Conservation (phyloP, 2,329 filamentous ascomycete genomes). For the Raffaelea ambrosiae region DNA sequence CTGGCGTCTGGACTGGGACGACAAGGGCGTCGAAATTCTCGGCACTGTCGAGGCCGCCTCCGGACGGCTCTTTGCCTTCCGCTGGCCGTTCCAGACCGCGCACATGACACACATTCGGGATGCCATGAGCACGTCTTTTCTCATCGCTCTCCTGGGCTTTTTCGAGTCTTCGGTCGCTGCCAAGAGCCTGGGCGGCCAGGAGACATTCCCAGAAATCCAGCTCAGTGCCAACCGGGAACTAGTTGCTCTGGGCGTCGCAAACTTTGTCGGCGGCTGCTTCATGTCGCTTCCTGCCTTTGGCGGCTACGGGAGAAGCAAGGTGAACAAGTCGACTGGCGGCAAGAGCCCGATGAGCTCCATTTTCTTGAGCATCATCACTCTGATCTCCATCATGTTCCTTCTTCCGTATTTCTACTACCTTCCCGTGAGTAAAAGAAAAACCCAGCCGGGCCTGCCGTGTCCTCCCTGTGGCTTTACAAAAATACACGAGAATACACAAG, state of each 20-base stretch:
- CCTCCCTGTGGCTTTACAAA: too few species aligned
- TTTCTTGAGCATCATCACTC: conserved; percentile 71
- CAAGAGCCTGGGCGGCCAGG: conserved; percentile 68
- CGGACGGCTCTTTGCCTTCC: conserved; percentile 67
- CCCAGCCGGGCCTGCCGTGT: too few species aligned
- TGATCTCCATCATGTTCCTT: conserved; percentile 72
- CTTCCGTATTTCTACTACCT: conserved; percentile 92
- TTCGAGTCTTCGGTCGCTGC: conserved; percentile 96
- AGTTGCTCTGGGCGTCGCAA: conserved; percentile 82
- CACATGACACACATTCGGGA: conserved; percentile 78
- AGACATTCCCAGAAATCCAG: conserved; percentile 68
- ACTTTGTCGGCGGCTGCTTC: conserved; percentile 85
- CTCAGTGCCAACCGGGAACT: conserved; percentile 89
- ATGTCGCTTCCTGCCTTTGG: conserved; percentile 91
- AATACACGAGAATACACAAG: too few species aligned
- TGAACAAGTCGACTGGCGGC: conserved; percentile 86
- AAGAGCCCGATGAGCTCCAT: conserved; percentile 91
- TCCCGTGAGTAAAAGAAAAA: conserved; percentile 71
- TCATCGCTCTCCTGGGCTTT: conserved; percentile 93
- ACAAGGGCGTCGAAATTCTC: conserved; percentile 71
- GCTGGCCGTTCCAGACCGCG: conserved; percentile 71
- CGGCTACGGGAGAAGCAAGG: conserved; percentile 91
- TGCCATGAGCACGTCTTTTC: conserved; percentile 82
- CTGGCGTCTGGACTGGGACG: conserved; percentile 69
- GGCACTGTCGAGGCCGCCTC: conserved; percentile 69